Conservation (phyloP, 2,329 filamentous ascomycete species). For the Aureobasidium musti region DNA sequence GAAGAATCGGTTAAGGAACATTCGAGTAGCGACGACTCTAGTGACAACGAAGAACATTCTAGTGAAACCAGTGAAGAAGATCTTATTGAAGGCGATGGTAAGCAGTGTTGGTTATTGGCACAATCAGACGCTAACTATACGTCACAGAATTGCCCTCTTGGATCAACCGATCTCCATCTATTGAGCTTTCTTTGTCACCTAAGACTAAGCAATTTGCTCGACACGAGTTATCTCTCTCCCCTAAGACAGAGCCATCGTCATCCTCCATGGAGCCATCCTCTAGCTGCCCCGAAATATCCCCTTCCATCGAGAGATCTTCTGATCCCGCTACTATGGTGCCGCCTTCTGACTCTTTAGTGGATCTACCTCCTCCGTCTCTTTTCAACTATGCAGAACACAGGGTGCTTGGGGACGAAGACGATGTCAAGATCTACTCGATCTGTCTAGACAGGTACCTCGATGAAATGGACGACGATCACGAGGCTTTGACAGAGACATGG, state of each 20-base stretch:
- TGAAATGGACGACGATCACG: constrained; percentile 31
- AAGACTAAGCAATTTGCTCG: no score
- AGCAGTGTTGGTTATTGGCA: not conserved
- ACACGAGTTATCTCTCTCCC: not conserved
- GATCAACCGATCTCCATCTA: not conserved
- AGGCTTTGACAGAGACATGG: constrained; percentile 30
- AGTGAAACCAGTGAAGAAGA: not conserved
- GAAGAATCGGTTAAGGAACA: not conserved
- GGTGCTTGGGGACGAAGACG: not conserved
- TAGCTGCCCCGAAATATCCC: no score
- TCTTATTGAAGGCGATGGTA: not conserved
- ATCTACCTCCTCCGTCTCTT: not conserved
- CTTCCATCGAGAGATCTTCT: not conserved
- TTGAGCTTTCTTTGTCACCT: not conserved
- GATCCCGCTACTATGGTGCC: not conserved
- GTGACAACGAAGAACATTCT: not conserved
- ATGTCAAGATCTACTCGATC: not conserved
- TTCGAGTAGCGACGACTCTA: not conserved
- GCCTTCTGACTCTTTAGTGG: not conserved
- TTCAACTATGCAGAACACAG: not conserved
- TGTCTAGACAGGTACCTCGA: constrained; percentile 16
- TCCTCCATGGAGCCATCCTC: not conserved
- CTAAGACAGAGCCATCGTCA: not conserved
- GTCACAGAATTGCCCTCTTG: not conserved
- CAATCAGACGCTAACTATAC: not conserved